Percentiles rank a stretch among this genome's conserved stretches.
Evolutionary conservation across 108 stramenopile species (phyloP).

Genomic region (Skeletonema potamos): DNA sequence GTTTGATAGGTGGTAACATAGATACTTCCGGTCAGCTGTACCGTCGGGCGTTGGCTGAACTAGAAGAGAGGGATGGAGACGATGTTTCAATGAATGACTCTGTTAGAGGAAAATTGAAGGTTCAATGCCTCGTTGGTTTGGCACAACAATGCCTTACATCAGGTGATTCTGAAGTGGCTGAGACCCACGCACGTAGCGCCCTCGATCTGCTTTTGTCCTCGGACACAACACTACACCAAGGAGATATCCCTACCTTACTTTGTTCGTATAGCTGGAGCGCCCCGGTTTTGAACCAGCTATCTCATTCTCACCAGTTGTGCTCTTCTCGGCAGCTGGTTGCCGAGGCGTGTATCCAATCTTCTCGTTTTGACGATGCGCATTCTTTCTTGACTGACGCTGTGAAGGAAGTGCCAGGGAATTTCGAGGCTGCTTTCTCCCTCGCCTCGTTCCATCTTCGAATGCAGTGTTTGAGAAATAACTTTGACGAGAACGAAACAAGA

Average conservation of each 20-base stretch:
- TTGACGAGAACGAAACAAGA: slow-evolving; percentile 14
- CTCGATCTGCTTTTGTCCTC: slow-evolving; percentile 12
- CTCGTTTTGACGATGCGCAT: slow-evolving; percentile 48
- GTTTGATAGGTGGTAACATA: slow-evolving; percentile 50
- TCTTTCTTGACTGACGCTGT: slow-evolving; percentile 61
- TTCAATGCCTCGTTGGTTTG: slow-evolving; percentile 28
- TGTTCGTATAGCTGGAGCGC: slow-evolving; percentile 15
- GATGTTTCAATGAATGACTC: not conserved
- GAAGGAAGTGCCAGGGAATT: slow-evolving; percentile 50
- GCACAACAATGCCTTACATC: slow-evolving; percentile 10
- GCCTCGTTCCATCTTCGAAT: slow-evolving; percentile 63
- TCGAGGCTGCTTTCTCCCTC: slow-evolving; percentile 56
- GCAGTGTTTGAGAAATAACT: slow-evolving; percentile 14
- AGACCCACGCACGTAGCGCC: slow-evolving; percentile 19
- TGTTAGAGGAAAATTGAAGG: slow-evolving; percentile 7
- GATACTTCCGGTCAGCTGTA: slow-evolving; percentile 34
- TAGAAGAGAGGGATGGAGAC: slow-evolving; percentile 5
- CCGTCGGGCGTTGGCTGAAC: slow-evolving; percentile 4
- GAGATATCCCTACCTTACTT: not conserved
- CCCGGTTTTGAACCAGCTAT: slow-evolving; percentile 4
- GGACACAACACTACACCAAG: not conserved
- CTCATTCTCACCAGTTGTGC: slow-evolving; percentile 47
- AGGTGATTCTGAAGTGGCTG: slow-evolving; percentile 1
- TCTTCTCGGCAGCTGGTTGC: slow-evolving; percentile 62
- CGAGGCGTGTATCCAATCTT: slow-evolving; percentile 52